Evolutionary conservation across 2,329 filamentous ascomycete genomes (phyloP).

Genomic region (Monilinia fructicola): DNA sequence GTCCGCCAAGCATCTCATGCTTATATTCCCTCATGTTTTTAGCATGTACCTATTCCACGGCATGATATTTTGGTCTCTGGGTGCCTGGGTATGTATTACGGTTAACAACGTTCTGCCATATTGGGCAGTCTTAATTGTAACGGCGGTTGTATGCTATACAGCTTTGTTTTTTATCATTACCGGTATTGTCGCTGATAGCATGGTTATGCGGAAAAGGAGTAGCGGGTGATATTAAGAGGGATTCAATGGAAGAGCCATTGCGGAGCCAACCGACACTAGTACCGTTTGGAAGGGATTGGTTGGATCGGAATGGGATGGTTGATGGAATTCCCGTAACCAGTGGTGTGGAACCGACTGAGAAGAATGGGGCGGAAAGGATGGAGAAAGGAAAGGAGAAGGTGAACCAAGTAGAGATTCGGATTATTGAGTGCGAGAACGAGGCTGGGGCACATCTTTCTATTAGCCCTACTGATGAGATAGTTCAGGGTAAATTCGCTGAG

Average conservation of each 20-base stretch:
- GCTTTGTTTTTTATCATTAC: slow-evolving; percentile 24
- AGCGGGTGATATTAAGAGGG: slow-evolving; percentile 27
- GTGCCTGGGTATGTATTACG: slow-evolving; percentile 33
- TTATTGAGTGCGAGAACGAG: not conserved
- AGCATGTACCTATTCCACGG: slow-evolving; percentile 51
- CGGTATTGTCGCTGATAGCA: slow-evolving; percentile 33
- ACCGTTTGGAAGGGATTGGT: slow-evolving; percentile 26
- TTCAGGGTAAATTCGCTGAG: not conserved
- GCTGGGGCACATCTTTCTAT: not conserved
- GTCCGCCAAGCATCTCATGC: slow-evolving; percentile 43
- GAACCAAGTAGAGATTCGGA: not conserved
- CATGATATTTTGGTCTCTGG: slow-evolving; percentile 40
- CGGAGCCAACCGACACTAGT: slow-evolving; percentile 23
- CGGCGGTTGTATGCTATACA: slow-evolving; percentile 15
- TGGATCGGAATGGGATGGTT: slow-evolving; percentile 17
- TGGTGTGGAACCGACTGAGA: not conserved
- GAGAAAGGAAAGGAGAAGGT: not conserved
- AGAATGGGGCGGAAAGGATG: not conserved
- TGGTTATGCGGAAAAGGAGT: slow-evolving; percentile 31
- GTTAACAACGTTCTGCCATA: slow-evolving; percentile 33
- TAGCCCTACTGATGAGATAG: not conserved
- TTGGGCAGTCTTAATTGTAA: slow-evolving; percentile 27
- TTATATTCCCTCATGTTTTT: slow-evolving; percentile 50
- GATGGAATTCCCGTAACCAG: slow-evolving; percentile 3
- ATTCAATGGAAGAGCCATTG: slow-evolving; percentile 24